These are phyloP conservation scores for Fusarium abutilonis DNA, from an alignment of 2,329 filamentous ascomycete genomes.

Conservation along the genomic window DNA sequence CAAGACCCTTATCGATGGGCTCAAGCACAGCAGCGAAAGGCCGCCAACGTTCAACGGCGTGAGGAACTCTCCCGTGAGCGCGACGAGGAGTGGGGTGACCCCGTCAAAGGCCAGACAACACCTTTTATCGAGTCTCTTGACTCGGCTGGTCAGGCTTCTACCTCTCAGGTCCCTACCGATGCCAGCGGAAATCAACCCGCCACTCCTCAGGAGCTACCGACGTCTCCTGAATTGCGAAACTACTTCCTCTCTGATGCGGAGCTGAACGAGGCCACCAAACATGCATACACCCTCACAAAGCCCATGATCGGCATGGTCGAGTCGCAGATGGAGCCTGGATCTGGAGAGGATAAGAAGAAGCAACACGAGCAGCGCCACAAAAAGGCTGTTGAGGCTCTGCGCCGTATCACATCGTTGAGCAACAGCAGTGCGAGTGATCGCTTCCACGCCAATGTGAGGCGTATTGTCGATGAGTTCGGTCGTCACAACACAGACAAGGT, in stretches of 20 bases:
- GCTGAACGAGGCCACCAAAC: conserved; percentile 71
- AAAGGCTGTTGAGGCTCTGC: conserved; percentile 78
- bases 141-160: conserved; percentile 62
- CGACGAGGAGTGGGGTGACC: conserved; percentile 74
- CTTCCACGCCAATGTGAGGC: conserved; percentile 81
- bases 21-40: conserved; percentile 84
- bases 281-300: conserved; percentile 74
- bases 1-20: conserved; percentile 85
- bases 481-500: conserved; percentile 84
- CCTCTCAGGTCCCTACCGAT: conserved; percentile 52
- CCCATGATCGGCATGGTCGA: conserved; percentile 57
- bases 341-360: conserved; percentile 50
- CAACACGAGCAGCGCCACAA: conserved; percentile 66
- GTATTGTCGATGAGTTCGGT: conserved; percentile 88
- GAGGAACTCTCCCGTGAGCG: conserved; percentile 73
- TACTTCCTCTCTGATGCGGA: conserved; percentile 76
- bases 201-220: conserved; percentile 56
- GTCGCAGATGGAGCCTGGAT: conserved; percentile 54
- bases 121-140: conserved; percentile 87
- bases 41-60: conserved; percentile 81
- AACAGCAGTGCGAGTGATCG: conserved; percentile 83
- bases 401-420: conserved; percentile 79
- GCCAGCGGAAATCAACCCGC: conserved; percentile 55
- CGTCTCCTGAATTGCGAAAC: conserved; percentile 70
- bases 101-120: conserved; percentile 80